phyloP scores from a whole-genome alignment of 768 basidiomycete genomes.

The Xerocomellus chrysenteron region DNA sequence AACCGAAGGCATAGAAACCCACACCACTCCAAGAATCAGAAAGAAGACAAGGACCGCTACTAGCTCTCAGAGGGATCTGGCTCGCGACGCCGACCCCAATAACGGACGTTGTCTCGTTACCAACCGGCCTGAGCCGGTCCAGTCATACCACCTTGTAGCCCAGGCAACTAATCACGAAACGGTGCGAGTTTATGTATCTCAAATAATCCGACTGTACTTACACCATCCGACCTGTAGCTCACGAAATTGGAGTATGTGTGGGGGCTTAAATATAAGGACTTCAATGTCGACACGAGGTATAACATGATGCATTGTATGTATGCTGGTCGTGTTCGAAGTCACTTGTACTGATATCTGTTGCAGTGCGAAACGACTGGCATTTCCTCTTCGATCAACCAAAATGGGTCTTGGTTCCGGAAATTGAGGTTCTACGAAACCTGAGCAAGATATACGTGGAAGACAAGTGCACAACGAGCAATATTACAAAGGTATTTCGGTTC shows the following conservation, averaged over 20 bases:
- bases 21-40: background rate
- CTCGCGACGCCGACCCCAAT: background rate
- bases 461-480: background rate
- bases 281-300: background rate
- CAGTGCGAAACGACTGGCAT: background rate
- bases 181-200: background rate
- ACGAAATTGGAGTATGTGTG: constrained; percentile 1
- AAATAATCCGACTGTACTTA: background rate
- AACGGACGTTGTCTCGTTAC: background rate
- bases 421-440: background rate
- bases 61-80: background rate
- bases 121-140: background rate
- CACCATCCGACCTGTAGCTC: background rate
- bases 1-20: background rate
- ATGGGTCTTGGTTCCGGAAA: background rate
- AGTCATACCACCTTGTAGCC: background rate
- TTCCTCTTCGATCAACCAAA: background rate
- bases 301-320: background rate
- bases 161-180: background rate
- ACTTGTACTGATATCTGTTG: background rate
- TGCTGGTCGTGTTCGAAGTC: background rate
- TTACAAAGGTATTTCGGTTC: background rate
- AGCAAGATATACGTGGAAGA: background rate
- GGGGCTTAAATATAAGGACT: background rate
- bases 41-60: background rate